Evolutionary conservation across 2,329 filamentous ascomycete genomes (phyloP).

Genomic region (Bipolaris sorokiniana): DNA sequence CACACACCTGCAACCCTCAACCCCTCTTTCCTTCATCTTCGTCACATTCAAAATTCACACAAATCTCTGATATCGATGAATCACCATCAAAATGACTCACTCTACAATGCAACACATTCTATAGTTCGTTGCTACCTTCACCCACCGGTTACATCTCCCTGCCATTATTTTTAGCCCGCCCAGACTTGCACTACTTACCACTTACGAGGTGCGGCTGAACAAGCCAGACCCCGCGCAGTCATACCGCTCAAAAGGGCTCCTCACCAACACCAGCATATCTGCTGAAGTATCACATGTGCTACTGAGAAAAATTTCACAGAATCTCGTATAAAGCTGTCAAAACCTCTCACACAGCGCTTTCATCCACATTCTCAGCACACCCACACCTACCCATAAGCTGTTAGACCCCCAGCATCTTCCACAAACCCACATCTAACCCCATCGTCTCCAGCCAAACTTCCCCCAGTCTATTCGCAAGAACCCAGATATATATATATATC

Average conservation of each 20-base stretch:
- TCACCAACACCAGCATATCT: no score
- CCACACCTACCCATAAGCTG: no score
- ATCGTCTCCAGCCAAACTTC: no score
- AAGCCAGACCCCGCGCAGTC: conserved; percentile 7
- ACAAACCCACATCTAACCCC: not conserved
- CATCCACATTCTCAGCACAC: no score
- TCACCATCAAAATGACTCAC: not conserved
- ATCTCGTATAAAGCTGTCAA: no score
- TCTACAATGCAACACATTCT: not conserved
- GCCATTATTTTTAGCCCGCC: not conserved
- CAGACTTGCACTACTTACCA: not conserved
- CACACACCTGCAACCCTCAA: not conserved
- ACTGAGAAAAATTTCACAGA: not conserved
- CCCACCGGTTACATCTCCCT: not conserved
- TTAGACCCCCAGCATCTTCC: not conserved
- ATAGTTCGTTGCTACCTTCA: not conserved
- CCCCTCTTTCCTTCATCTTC: not conserved
- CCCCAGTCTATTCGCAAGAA: no score
- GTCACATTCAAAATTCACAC: not conserved
- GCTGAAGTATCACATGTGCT: not conserved
- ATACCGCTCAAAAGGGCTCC: conserved; percentile 1
- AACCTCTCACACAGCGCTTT: no score
- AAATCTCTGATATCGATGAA: not conserved
- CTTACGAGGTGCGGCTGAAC: conserved; percentile 21
- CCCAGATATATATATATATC: no score